phyloP scores from a whole-genome alignment of 345 rosid species.

The Lepidium didymum region DNA sequence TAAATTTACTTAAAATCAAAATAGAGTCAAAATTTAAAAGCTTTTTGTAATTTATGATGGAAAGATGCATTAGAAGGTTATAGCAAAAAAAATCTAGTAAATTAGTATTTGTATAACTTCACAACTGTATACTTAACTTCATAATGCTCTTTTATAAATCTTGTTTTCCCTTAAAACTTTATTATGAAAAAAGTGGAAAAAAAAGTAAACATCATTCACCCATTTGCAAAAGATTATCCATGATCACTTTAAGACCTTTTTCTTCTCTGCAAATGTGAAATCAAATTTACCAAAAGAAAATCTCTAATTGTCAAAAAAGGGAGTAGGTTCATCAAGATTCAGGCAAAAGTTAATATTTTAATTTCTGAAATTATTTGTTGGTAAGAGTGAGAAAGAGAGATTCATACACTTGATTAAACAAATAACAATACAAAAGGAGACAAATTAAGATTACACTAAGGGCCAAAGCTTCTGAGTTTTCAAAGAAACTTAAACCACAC shows the following conservation, averaged over 20 bases:
- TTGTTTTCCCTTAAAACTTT: background rate
- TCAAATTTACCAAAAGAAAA: conserved; percentile 1
- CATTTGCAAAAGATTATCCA: conserved; percentile 9
- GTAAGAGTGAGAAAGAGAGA: conserved; percentile 16
- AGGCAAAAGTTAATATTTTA: background rate
- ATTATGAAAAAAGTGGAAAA: background rate
- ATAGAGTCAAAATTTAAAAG: background rate
- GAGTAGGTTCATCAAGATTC: background rate
- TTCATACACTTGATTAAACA: conserved; percentile 21
- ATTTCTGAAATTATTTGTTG: background rate
- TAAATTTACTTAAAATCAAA: background rate
- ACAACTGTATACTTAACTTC: background rate
- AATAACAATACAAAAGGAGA: conserved; percentile 19
- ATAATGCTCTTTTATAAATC: background rate
- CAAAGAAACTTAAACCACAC: conserved; percentile 25
- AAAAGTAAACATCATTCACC: background rate
- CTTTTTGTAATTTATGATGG: background rate
- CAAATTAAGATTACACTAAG: conserved; percentile 15
- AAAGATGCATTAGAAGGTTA: background rate
- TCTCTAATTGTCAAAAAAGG: conserved; percentile 4
- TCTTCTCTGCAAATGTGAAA: conserved; percentile 11
- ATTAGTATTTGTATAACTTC: background rate
- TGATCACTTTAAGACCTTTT: conserved; percentile 6
- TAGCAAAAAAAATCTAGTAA: background rate
- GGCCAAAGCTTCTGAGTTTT: conserved; percentile 18